Base-by-base conservation (phyloP, 2,329 filamentous ascomycete species). In the Aspergillus carbonarius region DNA sequence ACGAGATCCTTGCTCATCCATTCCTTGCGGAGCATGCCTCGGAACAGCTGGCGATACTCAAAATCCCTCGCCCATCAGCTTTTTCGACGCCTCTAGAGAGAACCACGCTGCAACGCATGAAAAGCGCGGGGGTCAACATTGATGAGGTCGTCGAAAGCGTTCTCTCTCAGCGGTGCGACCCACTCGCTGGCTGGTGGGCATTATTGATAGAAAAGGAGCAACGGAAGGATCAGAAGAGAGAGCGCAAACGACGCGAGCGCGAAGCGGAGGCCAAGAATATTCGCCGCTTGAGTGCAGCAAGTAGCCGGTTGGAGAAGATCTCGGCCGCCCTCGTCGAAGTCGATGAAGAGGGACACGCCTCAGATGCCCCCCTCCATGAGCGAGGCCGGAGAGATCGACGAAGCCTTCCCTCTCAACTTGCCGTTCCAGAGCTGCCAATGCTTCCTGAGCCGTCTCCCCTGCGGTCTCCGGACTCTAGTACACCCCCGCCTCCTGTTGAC, bases 131-230 rank as follows among this genome's bases (percentile, higher is more conserved):
- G 0, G 92, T 98, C 23, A 91, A 98, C 69, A 95, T 96, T 59
- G 95, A 99, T 71, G 85, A 89, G 60, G 91, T 99, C 7, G 93
- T 98, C 63, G 93, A 98, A 72, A 96, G 95, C 68, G 95, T 99
- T 3, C 76, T 96, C 35, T 86, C 92, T 4, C 92, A 96, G 72
- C 85, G 91, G 64, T 98, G 95, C 70, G 93, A 99, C 75, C 85
- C 89, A 5, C 79, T 99, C 50, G 91, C 92, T 52, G 95, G 95
- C 5, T 99, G 95, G 95, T 99, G 95, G 95, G 90, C 91, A 3
- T 77, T 99, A 27, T 78, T 99, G 39, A 86, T 98, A 9, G 95
- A 98, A 70, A 99, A 98, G 73, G 95, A 99, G 71, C 86, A 92
- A 72, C 86, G 92, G 8, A 99, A 99, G 74, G 88, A 93, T 63